phyloP scores from a whole-genome alignment of 2,329 filamentous ascomycete species.

The Macrophomina tecta region DNA sequence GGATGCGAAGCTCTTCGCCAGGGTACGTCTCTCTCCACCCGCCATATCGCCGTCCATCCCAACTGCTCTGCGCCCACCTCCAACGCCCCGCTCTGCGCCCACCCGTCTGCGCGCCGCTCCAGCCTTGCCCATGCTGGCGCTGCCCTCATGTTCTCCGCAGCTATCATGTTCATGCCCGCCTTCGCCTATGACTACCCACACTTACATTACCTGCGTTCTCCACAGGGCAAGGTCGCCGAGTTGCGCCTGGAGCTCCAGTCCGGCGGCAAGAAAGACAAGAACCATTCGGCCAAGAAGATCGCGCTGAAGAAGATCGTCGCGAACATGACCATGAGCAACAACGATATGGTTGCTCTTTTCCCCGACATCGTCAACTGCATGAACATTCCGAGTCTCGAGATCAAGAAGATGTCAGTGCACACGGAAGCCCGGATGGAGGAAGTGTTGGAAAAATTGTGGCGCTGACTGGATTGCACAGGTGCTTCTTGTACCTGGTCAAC shows the following conservation, averaged over 20 bases:
- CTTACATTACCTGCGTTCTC: slow-evolving; percentile 56
- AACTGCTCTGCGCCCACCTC: slow-evolving; percentile 30
- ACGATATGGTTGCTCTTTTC: slow-evolving; percentile 97
- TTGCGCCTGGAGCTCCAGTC: slow-evolving; percentile 91
- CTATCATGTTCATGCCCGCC: slow-evolving; percentile 46
- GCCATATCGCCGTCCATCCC: slow-evolving; percentile 34
- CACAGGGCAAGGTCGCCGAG: slow-evolving; percentile 98
- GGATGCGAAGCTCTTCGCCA: slow-evolving; percentile 98
- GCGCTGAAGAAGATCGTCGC: slow-evolving; percentile 99
- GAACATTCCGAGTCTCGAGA: slow-evolving; percentile 91
- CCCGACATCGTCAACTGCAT: slow-evolving; percentile 95
- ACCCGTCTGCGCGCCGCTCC: background rate
- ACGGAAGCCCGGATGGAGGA: background rate
- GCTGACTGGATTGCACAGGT: slow-evolving; percentile 65
- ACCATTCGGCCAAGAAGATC: slow-evolving; percentile 92
- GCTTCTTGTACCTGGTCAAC: slow-evolving; percentile 96
- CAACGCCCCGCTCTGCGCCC: slow-evolving; percentile 20
- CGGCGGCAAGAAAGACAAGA: slow-evolving; percentile 98
- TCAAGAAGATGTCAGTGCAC: slow-evolving; percentile 92
- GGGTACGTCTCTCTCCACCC: slow-evolving; percentile 67
- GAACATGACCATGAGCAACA: slow-evolving; percentile 99
- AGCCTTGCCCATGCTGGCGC: background rate
- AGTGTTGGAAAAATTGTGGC: background rate
- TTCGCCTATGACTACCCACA: slow-evolving; percentile 47
- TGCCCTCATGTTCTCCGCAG: slow-evolving; percentile 20